phyloP scores from a whole-genome alignment of 1,139 yeast genomes.

The Zygosaccharomyces sapae region DNA sequence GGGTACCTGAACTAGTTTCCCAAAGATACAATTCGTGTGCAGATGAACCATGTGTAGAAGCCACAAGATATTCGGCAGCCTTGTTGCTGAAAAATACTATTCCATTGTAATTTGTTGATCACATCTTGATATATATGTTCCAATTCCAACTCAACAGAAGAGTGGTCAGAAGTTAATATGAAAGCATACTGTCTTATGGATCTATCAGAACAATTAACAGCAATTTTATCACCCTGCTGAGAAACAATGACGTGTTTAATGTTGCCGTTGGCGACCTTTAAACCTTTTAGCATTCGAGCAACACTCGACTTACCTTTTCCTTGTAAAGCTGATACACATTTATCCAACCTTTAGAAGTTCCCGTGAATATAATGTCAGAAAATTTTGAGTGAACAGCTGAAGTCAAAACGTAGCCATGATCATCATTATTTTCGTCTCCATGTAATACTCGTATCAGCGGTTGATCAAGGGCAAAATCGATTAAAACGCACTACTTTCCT shows the following conservation, averaged over 20 bases:
- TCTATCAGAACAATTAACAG: conserved; percentile 78
- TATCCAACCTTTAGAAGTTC: conserved; percentile 78
- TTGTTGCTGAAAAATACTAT: conserved; percentile 71
- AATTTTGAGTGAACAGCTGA: conserved; percentile 34
- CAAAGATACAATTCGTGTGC: conserved; percentile 87
- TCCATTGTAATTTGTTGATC: conserved; percentile 87
- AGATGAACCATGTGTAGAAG: conserved; percentile 81
- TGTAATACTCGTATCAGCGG: conserved; percentile 35
- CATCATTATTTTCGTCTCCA: conserved; percentile 18
- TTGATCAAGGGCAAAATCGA: conserved; percentile 53
- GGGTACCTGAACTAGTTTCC: conserved; percentile 86
- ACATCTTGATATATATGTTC: conserved; percentile 89
- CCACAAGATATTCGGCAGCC: conserved; percentile 78
- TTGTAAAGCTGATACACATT: conserved; percentile 44
- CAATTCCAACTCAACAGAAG: conserved; percentile 52
- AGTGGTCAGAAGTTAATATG: conserved; percentile 25
- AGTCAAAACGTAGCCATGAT: conserved; percentile 34
- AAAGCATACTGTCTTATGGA: conserved; percentile 69
- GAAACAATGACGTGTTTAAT: conserved; percentile 69
- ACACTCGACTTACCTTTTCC: conserved; percentile 18
- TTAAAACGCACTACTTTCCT: conserved; percentile 46
- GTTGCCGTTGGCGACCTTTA: conserved; percentile 61
- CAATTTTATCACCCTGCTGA: conserved; percentile 62
- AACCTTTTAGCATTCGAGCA: conserved; percentile 44
- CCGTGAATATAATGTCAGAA: conserved; percentile 56